Conservation (phyloP, 1,139 yeast species). For the Pichia norvegensis region DNA sequence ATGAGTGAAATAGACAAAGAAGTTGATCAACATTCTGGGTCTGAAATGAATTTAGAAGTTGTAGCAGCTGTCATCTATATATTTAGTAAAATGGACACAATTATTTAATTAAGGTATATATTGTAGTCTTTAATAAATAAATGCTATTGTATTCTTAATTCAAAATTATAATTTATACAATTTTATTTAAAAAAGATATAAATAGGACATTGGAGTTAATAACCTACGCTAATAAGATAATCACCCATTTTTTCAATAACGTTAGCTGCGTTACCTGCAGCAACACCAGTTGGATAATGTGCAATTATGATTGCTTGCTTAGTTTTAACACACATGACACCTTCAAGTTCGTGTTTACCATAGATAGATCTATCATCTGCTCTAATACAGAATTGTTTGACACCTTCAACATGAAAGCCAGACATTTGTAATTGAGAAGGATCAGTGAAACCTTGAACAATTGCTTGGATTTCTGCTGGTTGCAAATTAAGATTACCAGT, state of each 20-base stretch:
- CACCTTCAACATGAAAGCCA: slow-evolving; percentile 80
- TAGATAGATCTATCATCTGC: slow-evolving; percentile 92
- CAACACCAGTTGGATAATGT: slow-evolving; percentile 88
- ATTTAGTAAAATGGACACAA: slow-evolving; percentile 50
- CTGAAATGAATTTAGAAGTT: slow-evolving; percentile 73
- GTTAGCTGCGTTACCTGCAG: slow-evolving; percentile 91
- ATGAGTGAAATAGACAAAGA: slow-evolving; percentile 62
- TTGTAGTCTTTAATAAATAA: no score
- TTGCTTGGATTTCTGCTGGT: slow-evolving; percentile 61
- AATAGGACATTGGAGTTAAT: slow-evolving; percentile 44
- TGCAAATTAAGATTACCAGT: slow-evolving; percentile 62
- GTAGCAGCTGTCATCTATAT: slow-evolving; percentile 78
- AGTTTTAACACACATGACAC: slow-evolving; percentile 86
- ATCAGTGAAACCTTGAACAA: slow-evolving; percentile 76
- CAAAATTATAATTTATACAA: background rate
- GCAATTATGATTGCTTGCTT: slow-evolving; percentile 87
- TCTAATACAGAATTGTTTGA: slow-evolving; percentile 78
- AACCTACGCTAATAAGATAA: slow-evolving; percentile 80
- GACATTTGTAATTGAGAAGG: slow-evolving; percentile 71
- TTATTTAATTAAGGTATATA: slow-evolving; percentile 17
- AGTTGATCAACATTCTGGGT: slow-evolving; percentile 46
- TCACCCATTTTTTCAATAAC: slow-evolving; percentile 94
- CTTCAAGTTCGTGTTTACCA: slow-evolving; percentile 84
- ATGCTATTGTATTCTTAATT: no score
- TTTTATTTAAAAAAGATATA: background rate